Percentiles rank a stretch among this genome's conserved stretches.
These are phyloP conservation scores for Colletotrichum chrysophilum DNA, from an alignment of 2,329 filamentous ascomycete genomes.

Conservation along the genomic window DNA sequence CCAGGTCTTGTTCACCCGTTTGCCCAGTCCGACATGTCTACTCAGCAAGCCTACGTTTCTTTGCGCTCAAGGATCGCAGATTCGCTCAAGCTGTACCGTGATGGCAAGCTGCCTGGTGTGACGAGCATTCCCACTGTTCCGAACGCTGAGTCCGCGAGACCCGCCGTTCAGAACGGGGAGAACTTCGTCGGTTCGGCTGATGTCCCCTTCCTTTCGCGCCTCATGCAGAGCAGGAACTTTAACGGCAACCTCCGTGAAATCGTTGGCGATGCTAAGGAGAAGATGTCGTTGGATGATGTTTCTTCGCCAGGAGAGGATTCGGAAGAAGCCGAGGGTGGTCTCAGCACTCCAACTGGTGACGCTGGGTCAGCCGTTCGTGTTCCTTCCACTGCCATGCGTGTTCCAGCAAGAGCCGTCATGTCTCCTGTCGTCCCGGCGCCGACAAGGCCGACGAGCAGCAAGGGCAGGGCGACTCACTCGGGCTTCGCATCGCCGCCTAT, in stretches of 20 bases:
- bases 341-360: slow-evolving; percentile 25
- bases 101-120: slow-evolving; percentile 57
- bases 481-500: slow-evolving; percentile 42
- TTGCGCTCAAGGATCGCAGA: slow-evolving; percentile 59
- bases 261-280: slow-evolving; percentile 65
- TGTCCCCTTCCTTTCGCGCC: slow-evolving; percentile 70
- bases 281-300: slow-evolving; percentile 53
- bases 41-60: slow-evolving; percentile 56
- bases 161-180: slow-evolving; percentile 25
- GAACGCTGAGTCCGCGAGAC: slow-evolving; percentile 29
- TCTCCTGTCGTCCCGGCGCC: slow-evolving; percentile 50
- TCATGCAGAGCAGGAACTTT: slow-evolving; percentile 68
- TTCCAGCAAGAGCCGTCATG: slow-evolving; percentile 63
- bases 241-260: slow-evolving; percentile 62
- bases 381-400: slow-evolving; percentile 49
- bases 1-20: slow-evolving; percentile 67
- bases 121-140: slow-evolving; percentile 45
- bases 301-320: slow-evolving; percentile 60
- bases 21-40: slow-evolving; percentile 60
- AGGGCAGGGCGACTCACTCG: slow-evolving; percentile 50
- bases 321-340: slow-evolving; percentile 49
- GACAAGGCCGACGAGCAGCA: slow-evolving; percentile 61
- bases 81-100: slow-evolving; percentile 56
- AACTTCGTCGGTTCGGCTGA: slow-evolving; percentile 60
- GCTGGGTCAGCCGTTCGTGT: slow-evolving; percentile 34